Conservation (phyloP, 2,329 filamentous ascomycete species). For the Cladosporium sp. region DNA sequence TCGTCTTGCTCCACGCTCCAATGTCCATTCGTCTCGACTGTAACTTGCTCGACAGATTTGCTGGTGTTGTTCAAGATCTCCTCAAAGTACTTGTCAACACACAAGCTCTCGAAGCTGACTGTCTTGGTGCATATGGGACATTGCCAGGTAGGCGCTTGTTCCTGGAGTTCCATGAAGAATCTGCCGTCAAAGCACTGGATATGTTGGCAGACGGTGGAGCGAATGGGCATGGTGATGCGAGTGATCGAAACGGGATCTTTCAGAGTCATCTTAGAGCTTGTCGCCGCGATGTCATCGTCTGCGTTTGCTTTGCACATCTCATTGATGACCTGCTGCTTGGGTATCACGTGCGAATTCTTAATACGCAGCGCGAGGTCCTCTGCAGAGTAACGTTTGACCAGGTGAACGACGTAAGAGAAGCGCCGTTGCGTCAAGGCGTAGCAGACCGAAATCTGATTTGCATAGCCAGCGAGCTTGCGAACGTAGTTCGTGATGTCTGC, state of each 20-base stretch:
- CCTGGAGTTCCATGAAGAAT: constrained; percentile 87
- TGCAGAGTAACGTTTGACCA: constrained; percentile 70
- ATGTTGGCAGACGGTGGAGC: constrained; percentile 75
- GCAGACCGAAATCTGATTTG: constrained; percentile 76
- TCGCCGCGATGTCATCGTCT: constrained; percentile 84
- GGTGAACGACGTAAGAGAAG: constrained; percentile 58
- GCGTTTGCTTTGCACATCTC: constrained; percentile 70
- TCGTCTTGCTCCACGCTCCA: constrained; percentile 58
- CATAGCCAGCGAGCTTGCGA: constrained; percentile 63
- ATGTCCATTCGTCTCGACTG: constrained; percentile 77
- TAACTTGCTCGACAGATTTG: constrained; percentile 72
- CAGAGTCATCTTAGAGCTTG: constrained; percentile 80
- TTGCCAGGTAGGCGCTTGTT: constrained; percentile 94
- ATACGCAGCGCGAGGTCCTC: constrained; percentile 67
- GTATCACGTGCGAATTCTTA: constrained; percentile 63
- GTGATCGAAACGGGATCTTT: constrained; percentile 90
- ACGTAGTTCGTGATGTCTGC: constrained; percentile 81
- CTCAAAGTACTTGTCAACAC: constrained; percentile 85
- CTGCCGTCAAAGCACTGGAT: constrained; percentile 93
- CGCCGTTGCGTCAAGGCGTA: constrained; percentile 85
- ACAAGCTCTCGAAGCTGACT: constrained; percentile 73
- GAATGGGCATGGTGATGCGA: constrained; percentile 72
- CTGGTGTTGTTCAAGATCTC: constrained; percentile 76
- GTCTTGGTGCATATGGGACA: constrained; percentile 89
- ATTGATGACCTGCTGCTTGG: constrained; percentile 72